These are phyloP conservation scores for Astrephomene gubernaculifera DNA, from an alignment of 139 green algal genomes.

Conservation along the genomic window DNA sequence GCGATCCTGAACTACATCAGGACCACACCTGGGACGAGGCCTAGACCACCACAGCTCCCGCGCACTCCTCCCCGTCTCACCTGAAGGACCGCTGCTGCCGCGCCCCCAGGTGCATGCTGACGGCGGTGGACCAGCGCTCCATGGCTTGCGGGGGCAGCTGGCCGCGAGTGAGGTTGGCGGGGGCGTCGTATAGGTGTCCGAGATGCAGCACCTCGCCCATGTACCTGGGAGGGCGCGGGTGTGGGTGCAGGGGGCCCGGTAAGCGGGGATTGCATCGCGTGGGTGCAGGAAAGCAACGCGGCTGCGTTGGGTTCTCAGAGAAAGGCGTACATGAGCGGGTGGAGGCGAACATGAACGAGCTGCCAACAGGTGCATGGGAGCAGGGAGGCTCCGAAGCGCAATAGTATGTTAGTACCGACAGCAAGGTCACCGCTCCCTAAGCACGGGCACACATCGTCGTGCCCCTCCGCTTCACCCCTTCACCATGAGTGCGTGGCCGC, in stretches of 20 bases:
- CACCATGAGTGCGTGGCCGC: no score
- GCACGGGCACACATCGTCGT: no score
- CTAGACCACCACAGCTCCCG: not conserved
- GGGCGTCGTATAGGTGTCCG: conserved; percentile 8
- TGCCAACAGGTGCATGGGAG: not conserved
- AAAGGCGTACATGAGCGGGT: not conserved
- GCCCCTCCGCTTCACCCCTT: no score
- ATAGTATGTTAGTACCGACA: not conserved
- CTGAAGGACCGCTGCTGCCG: not conserved
- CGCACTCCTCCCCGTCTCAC: not conserved
- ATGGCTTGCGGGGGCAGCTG: not conserved
- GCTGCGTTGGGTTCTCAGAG: not conserved
- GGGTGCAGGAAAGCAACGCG: not conserved
- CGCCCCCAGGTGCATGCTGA: conserved; percentile 36
- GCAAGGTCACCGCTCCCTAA: no score
- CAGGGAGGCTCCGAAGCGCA: no score
- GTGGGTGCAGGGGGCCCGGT: not conserved
- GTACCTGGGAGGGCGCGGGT: conserved; percentile 3
- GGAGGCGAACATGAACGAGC: not conserved
- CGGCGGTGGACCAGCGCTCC: conserved; percentile 7
- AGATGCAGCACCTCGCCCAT: conserved; percentile 32
- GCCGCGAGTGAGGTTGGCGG: conserved; percentile 6
- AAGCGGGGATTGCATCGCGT: no score
- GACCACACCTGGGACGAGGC: no score
- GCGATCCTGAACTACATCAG: no score